A percentile compares a stretch with the other conserved stretches of the same genome.
These are phyloP conservation scores for Carnegiea gigantea DNA, from an alignment of 179 eudicot genomes.

Conservation along the genomic window DNA sequence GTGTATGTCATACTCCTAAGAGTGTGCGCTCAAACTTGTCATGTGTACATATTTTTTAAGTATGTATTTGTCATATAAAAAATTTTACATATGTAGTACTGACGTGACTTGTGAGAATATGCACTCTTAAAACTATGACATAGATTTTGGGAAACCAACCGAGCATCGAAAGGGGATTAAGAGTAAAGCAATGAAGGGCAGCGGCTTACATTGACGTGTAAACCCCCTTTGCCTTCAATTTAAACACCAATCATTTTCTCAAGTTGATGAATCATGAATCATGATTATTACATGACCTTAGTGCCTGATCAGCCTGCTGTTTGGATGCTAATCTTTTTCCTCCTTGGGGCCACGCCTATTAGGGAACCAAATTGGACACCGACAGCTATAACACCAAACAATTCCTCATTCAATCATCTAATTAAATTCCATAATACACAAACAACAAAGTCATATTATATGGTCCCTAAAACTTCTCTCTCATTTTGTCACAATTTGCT, in stretches of 20 bases:
- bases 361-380: slow-evolving; percentile 8
- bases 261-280: slow-evolving; percentile 12
- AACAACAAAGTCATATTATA: no score
- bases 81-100: no score
- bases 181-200: not conserved
- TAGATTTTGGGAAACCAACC: not conserved
- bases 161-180: not conserved
- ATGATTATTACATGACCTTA: not conserved
- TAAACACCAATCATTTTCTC: slow-evolving; percentile 26
- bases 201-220: no score
- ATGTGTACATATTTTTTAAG: no score
- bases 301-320: not conserved
- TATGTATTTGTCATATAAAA: no score
- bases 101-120: no score
- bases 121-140: no score
- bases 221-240: not conserved
- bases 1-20: no score
- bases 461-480: no score
- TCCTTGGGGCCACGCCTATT: not conserved
- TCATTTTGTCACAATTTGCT: no score
- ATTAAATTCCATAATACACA: not conserved
- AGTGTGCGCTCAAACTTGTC: no score
- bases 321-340: slow-evolving; percentile 16
- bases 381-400: slow-evolving; percentile 10
- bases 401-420: not conserved